Conservation (phyloP, 139 green algal genomes). For the Micractinium sp. region DNA sequence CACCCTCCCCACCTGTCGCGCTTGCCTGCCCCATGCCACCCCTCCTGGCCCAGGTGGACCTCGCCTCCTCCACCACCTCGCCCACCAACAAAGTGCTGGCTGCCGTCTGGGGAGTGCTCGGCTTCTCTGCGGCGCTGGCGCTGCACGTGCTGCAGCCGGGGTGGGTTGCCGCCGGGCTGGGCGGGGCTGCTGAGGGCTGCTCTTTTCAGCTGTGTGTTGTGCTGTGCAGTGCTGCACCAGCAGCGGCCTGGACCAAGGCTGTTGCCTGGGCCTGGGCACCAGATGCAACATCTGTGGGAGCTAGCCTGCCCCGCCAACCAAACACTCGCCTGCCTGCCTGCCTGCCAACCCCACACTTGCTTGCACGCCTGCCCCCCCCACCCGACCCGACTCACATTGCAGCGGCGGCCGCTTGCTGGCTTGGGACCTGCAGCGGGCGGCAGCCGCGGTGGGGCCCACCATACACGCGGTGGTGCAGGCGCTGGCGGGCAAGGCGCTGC, state of each 20-base stretch:
- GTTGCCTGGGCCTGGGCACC: background rate
- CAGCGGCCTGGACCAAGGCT: background rate
- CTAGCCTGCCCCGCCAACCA: background rate
- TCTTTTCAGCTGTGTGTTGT: no score
- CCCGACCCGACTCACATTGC: background rate
- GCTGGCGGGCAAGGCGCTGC: background rate
- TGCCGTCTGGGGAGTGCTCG: slow-evolving; percentile 5
- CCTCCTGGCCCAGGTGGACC: slow-evolving; percentile 17
- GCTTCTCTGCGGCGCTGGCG: slow-evolving; percentile 27
- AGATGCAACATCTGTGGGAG: no score
- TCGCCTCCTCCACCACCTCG: slow-evolving; percentile 37
- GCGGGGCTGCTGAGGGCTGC: no score
- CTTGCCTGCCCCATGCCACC: background rate
- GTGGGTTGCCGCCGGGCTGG: background rate
- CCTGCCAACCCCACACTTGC: no score
- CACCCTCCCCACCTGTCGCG: background rate
- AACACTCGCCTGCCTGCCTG: background rate
- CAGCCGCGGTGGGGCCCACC: background rate
- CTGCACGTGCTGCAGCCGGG: slow-evolving; percentile 23
- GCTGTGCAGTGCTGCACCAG: no score
- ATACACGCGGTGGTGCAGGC: background rate
- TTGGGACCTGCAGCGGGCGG: slow-evolving; percentile 12
- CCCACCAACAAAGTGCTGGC: slow-evolving; percentile 34
- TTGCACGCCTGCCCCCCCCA: background rate
- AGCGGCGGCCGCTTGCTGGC: background rate